A percentile compares a stretch with the other conserved stretches of the same genome.
Conservation (phyloP, 129 eudicot species). For the Tagetes erecta region DNA sequence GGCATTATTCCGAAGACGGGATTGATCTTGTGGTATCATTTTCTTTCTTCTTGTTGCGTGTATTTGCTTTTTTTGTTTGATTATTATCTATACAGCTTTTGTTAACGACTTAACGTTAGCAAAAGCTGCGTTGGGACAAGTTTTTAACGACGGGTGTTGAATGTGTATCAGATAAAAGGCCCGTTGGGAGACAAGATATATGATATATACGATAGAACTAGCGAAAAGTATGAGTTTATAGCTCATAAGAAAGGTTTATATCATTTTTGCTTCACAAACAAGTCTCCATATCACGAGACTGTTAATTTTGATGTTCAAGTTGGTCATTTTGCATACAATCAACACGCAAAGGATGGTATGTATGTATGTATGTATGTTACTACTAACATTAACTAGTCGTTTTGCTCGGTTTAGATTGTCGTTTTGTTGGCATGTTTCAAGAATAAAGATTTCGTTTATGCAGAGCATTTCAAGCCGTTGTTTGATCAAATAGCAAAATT, state of each 20-base stretch:
- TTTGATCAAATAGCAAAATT: constrained; percentile 74
- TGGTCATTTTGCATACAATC: constrained; percentile 62
- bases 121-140: not conserved
- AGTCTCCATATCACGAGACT: constrained; percentile 84
- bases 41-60: not conserved
- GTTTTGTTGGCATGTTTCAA: not conserved
- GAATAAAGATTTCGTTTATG: not conserved
- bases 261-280: constrained; percentile 75
- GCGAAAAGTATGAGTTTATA: constrained; percentile 71
- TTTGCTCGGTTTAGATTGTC: not conserved
- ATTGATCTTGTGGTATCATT: constrained; percentile 69
- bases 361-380: not conserved
- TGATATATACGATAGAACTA: constrained; percentile 55
- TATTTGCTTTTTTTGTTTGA: not conserved
- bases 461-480: constrained; percentile 86
- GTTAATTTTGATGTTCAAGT: constrained; percentile 83
- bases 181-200: constrained; percentile 67
- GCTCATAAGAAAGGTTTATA: constrained; percentile 63
- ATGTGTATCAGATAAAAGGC: constrained; percentile 63
- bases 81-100: not conserved
- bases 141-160: not conserved
- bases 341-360: constrained; percentile 87
- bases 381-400: not conserved
- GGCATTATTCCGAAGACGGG: constrained; percentile 59
- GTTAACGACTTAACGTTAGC: no score